Base-by-base conservation (phyloP, 805 yeast genomes). In the Teunomyces gatunensis region DNA sequence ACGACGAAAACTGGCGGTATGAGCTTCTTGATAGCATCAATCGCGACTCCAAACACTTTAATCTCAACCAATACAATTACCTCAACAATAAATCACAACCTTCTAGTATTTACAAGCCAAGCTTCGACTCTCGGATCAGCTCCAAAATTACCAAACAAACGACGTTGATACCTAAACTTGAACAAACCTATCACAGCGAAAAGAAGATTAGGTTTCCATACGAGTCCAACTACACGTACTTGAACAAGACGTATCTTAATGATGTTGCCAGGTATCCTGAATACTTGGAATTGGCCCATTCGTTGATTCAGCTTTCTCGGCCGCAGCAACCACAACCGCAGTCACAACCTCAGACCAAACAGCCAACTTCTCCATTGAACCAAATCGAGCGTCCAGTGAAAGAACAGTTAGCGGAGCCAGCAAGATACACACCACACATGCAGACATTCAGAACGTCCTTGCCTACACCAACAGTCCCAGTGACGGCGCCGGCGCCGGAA, bases 221-320 rank as follows among this genome's bases (percentile, higher is more conserved):
- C 59, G 78, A 78, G 53, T 73, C 76, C 21, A 77, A 78, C 54
- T 78, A 78, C 57, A 73, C 79, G 13, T 77, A 77, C 55, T 73
- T 77, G 57, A 67, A 70, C 47, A 57, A 70, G 44, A 78, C 81
- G 2, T 78, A 77, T 54, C 60, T 77, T 57, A 68, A 66, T 35
- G 83, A 79, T 57, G 75, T 78, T 40, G 75, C 75, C 45, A 58
- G 63, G 50, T 75, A 75, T 51, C 79, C 80, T 5, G 77, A 74
- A 48, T 71, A 75, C 48, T 64, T 79, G 48, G 77, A 75, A 50
- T 65, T 75, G 50, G 79, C 80, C 23, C 74, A 69, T 47, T 64
- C 71, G 5, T 63, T 71, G 47, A 63, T 71, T 15, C 69, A 62
- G 52, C 65, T 72, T 39, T 67, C 74, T 12, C 49, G 54, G 36